These are phyloP conservation scores for Hygrocybe punicea DNA, from an alignment of 768 basidiomycete species.

Conservation along the genomic window DNA sequence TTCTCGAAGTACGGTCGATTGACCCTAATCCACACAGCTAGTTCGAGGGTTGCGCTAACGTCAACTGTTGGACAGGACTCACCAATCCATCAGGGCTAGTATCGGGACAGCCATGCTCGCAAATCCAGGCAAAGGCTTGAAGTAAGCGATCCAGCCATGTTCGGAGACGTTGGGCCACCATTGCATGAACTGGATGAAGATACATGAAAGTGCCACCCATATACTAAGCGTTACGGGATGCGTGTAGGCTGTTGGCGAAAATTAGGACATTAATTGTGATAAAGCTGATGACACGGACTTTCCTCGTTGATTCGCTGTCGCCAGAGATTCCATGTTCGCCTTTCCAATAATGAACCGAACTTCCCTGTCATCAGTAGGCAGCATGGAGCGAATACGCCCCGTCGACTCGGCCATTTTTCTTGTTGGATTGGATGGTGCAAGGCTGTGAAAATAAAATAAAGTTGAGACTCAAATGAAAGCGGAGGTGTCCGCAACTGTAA, in stretches of 20 bases:
- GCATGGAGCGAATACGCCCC: slow-evolving; percentile 54
- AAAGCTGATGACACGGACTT: slow-evolving; percentile 12
- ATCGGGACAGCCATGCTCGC: slow-evolving; percentile 62
- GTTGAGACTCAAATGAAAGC: background rate
- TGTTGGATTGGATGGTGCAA: background rate
- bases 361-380: slow-evolving; percentile 51
- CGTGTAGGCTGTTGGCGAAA: slow-evolving; percentile 41
- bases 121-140: slow-evolving; percentile 63
- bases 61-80: slow-evolving; percentile 15
- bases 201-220: slow-evolving; percentile 59
- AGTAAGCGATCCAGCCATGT: slow-evolving; percentile 46
- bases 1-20: slow-evolving; percentile 69
- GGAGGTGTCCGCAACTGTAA: background rate
- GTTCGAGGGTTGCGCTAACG: background rate
- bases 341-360: slow-evolving; percentile 65
- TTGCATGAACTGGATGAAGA: slow-evolving; percentile 56
- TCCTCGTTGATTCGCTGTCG: slow-evolving; percentile 64
- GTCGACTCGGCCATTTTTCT: slow-evolving; percentile 39
- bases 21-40: slow-evolving; percentile 43
- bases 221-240: slow-evolving; percentile 56
- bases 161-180: slow-evolving; percentile 62
- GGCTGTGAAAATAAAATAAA: no score
- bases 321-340: slow-evolving; percentile 62
- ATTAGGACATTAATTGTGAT: slow-evolving; percentile 3
- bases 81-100: slow-evolving; percentile 72